phyloP scores from a whole-genome alignment of 495 filamentous ascomycete species.

The Cenococcum geophilum region DNA sequence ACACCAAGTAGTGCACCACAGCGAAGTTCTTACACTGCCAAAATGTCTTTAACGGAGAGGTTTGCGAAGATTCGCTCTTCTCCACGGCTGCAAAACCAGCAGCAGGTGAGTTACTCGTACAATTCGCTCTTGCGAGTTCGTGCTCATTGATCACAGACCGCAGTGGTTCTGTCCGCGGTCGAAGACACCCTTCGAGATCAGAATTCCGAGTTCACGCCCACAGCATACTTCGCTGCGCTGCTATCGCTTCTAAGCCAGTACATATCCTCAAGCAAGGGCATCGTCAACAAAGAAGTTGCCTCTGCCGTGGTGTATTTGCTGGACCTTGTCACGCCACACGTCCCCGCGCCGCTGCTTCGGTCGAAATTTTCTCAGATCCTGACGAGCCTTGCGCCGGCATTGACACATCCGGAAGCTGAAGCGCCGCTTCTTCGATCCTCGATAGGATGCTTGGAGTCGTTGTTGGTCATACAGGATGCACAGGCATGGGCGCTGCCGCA shows the following conservation, averaged over 20 bases:
- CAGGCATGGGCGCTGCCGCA: conserved; percentile 79
- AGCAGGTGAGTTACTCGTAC: conserved; percentile 57
- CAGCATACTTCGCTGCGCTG: conserved; percentile 94
- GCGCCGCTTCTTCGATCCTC: conserved; percentile 79
- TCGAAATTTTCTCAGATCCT: conserved; percentile 94
- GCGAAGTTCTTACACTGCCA: background rate
- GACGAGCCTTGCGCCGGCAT: conserved; percentile 71
- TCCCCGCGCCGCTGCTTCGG: conserved; percentile 76
- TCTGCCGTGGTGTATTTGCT: conserved; percentile 92
- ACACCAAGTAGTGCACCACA: too few relatives aligned
- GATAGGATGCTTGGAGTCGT: conserved; percentile 86
- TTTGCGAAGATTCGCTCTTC: conserved; percentile 86
- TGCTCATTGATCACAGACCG: conserved; percentile 52
- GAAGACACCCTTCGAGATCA: conserved; percentile 88
- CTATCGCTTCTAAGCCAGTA: conserved; percentile 79
- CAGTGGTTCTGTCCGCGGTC: conserved; percentile 79
- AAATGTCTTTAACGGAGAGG: conserved; percentile 76
- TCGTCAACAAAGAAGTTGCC: conserved; percentile 75
- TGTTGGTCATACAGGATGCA: conserved; percentile 82
- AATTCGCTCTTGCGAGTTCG: background rate
- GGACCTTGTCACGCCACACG: conserved; percentile 76
- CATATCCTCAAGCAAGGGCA: conserved; percentile 52
- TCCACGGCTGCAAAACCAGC: conserved; percentile 90
- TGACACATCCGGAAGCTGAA: conserved; percentile 75
- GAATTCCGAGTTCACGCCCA: conserved; percentile 71